Evolutionary conservation across 805 yeast species (phyloP).

Genomic region (Yarrowia porcina): DNA sequence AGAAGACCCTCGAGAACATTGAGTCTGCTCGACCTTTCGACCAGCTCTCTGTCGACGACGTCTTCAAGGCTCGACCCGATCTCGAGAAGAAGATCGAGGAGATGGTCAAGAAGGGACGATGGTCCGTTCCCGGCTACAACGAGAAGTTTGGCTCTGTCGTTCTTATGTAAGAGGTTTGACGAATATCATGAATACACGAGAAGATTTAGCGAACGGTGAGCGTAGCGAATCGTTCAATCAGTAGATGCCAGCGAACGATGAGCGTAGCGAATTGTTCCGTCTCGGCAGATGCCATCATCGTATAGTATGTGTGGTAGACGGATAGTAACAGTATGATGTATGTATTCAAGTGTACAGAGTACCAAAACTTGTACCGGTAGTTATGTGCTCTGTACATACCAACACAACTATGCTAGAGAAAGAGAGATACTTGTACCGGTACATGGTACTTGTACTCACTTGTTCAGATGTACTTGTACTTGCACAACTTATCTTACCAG

Average conservation of each 20-base stretch:
- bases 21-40: constrained; percentile 97
- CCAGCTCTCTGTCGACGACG: constrained; percentile 93
- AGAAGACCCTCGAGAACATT: constrained; percentile 86
- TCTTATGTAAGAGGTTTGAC: constrained; percentile 59
- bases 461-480: no score
- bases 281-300: no score
- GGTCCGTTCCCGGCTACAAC: constrained; percentile 97
- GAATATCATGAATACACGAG: background rate
- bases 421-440: no score
- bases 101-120: constrained; percentile 94
- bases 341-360: no score
- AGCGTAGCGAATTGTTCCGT: background rate
- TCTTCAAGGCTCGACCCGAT: constrained; percentile 94
- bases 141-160: constrained; percentile 97
- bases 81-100: constrained; percentile 92
- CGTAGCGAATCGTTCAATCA: background rate
- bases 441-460: no score
- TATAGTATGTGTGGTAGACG: no score
- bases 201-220: background rate
- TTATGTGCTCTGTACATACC: no score
- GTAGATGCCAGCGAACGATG: background rate
- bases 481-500: no score
- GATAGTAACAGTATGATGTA: no score
- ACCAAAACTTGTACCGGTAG: no score
- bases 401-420: no score